A percentile compares a stretch with the other conserved stretches of the same genome.
Evolutionary conservation across 106 monocot species (phyloP).

Genomic region (Vanilla planifolia): DNA sequence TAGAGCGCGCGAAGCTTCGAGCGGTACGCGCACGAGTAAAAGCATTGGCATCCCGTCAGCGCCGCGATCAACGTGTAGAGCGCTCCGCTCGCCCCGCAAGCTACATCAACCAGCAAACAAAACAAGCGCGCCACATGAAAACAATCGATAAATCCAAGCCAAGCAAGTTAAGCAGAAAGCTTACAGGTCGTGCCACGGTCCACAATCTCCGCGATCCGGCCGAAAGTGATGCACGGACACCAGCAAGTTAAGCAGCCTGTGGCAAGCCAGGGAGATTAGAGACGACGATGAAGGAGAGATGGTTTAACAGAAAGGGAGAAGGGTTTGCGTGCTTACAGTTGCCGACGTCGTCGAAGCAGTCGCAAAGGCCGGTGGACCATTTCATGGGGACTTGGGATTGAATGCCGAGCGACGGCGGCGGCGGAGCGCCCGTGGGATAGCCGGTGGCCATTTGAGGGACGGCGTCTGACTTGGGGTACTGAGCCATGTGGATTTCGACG

Average conservation of each 20-base stretch:
- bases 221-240: slow-evolving; percentile 13
- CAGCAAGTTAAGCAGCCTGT: slow-evolving; percentile 2
- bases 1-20: slow-evolving; percentile 24
- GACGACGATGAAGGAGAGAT: background rate
- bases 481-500: too few species aligned
- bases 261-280: too few species aligned
- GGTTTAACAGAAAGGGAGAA: background rate
- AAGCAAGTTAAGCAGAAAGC: background rate
- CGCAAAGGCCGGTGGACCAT: slow-evolving; percentile 33
- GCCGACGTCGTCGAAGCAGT: slow-evolving; percentile 33
- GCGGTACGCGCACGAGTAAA: slow-evolving; percentile 26
- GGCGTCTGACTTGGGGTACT: background rate
- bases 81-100: slow-evolving; percentile 31
- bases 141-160: background rate
- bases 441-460: slow-evolving; percentile 3
- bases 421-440: background rate
- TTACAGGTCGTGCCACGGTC: slow-evolving; percentile 2
- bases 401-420: too few species aligned
- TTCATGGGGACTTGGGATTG: too few species aligned
- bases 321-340: slow-evolving; percentile 28
- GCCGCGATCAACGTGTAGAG: slow-evolving; percentile 15
- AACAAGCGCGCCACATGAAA: too few species aligned
- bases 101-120: slow-evolving; percentile 14
- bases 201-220: slow-evolving; percentile 10
- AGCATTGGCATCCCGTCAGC: slow-evolving; percentile 15